Percentiles rank a stretch among this genome's conserved stretches.
These are phyloP conservation scores for Mesembryanthemum crystallinum DNA, from an alignment of 148 eudicot species.

Conservation along the genomic window DNA sequence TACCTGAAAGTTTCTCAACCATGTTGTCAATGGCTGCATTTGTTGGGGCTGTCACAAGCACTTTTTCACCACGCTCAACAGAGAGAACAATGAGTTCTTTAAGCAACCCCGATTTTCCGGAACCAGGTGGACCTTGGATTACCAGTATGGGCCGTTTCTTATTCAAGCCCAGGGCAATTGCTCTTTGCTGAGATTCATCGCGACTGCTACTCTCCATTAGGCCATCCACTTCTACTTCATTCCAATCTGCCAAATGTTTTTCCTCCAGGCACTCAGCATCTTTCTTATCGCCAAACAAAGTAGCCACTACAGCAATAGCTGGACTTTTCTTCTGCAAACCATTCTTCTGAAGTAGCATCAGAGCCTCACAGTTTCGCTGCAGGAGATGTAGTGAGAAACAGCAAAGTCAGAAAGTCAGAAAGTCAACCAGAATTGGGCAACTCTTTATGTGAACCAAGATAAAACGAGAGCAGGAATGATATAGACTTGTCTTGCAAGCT, in stretches of 20 bases:
- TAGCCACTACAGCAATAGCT: slow-evolving; percentile 66
- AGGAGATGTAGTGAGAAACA: slow-evolving; percentile 16
- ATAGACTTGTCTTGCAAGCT: background rate
- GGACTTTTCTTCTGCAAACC: slow-evolving; percentile 81
- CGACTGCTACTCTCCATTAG: slow-evolving; percentile 24
- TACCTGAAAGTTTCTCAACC: slow-evolving; percentile 73
- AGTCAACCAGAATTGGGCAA: background rate
- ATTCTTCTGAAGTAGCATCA: slow-evolving; percentile 87
- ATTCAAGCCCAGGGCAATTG: slow-evolving; percentile 72
- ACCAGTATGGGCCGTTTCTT: slow-evolving; percentile 66
- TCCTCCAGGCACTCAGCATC: slow-evolving; percentile 55
- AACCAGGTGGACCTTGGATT: slow-evolving; percentile 85
- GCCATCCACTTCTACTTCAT: slow-evolving; percentile 45
- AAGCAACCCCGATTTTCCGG: slow-evolving; percentile 78
- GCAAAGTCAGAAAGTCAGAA: slow-evolving; percentile 18
- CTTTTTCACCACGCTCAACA: slow-evolving; percentile 71
- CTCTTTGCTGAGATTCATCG: slow-evolving; percentile 64
- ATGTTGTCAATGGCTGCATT: slow-evolving; percentile 90
- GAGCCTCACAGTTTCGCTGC: slow-evolving; percentile 87
- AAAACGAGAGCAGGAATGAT: background rate
- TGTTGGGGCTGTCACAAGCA: slow-evolving; percentile 84
- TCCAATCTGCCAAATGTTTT: slow-evolving; percentile 57
- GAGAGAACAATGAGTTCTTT: slow-evolving; percentile 52
- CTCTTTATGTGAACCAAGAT: background rate
- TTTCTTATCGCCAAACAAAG: slow-evolving; percentile 72